phyloP scores from a whole-genome alignment of 2,329 filamentous ascomycete genomes.

The Hypoxylon sp. region DNA sequence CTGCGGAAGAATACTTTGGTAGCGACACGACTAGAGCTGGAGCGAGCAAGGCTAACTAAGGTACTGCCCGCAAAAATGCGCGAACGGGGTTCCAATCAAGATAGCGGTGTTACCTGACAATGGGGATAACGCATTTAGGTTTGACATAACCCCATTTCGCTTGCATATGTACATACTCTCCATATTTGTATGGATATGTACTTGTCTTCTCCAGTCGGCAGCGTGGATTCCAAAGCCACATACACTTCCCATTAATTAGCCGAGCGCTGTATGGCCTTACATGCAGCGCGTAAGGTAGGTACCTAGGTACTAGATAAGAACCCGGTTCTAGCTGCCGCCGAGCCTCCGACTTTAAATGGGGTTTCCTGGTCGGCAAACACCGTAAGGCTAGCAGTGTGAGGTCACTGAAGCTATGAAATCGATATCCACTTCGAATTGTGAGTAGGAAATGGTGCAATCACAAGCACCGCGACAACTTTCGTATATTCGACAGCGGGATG shows the following conservation, averaged over 20 bases:
- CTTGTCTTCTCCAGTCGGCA: neutral
- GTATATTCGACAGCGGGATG: slow-evolving; percentile 13
- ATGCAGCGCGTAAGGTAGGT: too few relatives aligned
- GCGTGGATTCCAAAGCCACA: slow-evolving; percentile 9
- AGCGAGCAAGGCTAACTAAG: slow-evolving; percentile 42
- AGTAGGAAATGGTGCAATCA: slow-evolving; percentile 22
- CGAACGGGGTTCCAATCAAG: slow-evolving; percentile 33
- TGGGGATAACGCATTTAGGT: neutral
- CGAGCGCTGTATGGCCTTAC: neutral
- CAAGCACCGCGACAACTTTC: slow-evolving; percentile 4
- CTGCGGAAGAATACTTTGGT: slow-evolving; percentile 33
- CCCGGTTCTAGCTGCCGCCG: slow-evolving; percentile 11
- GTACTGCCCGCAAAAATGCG: slow-evolving; percentile 36
- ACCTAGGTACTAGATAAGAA: neutral
- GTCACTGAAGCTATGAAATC: slow-evolving; percentile 36
- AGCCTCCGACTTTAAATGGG: slow-evolving; percentile 17
- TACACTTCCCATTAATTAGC: slow-evolving; percentile 6
- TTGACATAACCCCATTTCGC: neutral
- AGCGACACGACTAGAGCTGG: slow-evolving; percentile 33
- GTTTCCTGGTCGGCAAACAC: neutral
- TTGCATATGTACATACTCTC: slow-evolving; percentile 1
- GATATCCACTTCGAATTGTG: slow-evolving; percentile 8
- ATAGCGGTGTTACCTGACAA: slow-evolving; percentile 26
- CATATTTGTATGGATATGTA: neutral
- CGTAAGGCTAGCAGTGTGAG: slow-evolving; percentile 30